A percentile compares a stretch with the other conserved stretches of the same genome.
phyloP scores from a whole-genome alignment of 1,284 basidiomycete genomes.

The Pisolithus thermaeus region DNA sequence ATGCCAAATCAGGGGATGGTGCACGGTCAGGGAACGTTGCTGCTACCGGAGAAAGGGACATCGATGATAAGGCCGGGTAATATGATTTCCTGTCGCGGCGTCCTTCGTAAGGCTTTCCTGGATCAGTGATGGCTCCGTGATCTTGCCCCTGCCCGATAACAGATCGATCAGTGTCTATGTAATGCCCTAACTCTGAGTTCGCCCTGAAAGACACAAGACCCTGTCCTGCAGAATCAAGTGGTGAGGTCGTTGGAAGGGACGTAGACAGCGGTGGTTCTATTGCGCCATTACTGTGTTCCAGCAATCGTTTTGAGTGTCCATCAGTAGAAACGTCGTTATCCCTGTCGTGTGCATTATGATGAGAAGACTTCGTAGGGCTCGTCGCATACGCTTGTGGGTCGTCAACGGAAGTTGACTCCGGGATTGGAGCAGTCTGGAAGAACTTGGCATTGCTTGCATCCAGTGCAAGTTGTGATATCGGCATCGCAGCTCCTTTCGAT shows the following conservation, averaged over 20 bases:
- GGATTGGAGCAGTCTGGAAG: conserved; percentile 39
- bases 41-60: conserved; percentile 40
- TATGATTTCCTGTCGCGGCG: conserved; percentile 50
- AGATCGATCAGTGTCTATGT: conserved; percentile 51
- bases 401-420: conserved; percentile 19
- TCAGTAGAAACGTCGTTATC: conserved; percentile 32
- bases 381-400: conserved; percentile 40
- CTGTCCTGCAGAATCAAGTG: conserved; percentile 36
- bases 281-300: conserved; percentile 43
- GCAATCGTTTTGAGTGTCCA: conserved; percentile 33
- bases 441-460: conserved; percentile 59
- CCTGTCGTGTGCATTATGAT: conserved; percentile 34
- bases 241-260: conserved; percentile 45
- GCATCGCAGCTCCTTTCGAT: conserved; percentile 50
- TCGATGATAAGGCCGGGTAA: conserved; percentile 46
- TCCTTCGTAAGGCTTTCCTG: conserved; percentile 42
- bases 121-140: conserved; percentile 46
- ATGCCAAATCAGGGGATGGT: conserved; percentile 53
- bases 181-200: conserved; percentile 75
- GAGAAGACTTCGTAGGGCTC: conserved; percentile 50
- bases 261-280: conserved; percentile 54
- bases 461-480: conserved; percentile 51
- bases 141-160: conserved; percentile 30
- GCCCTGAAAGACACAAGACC: conserved; percentile 43
- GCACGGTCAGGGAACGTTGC: conserved; percentile 43